Base-by-base conservation (phyloP, 331 rosid genomes). In the Quercus tomentella region DNA sequence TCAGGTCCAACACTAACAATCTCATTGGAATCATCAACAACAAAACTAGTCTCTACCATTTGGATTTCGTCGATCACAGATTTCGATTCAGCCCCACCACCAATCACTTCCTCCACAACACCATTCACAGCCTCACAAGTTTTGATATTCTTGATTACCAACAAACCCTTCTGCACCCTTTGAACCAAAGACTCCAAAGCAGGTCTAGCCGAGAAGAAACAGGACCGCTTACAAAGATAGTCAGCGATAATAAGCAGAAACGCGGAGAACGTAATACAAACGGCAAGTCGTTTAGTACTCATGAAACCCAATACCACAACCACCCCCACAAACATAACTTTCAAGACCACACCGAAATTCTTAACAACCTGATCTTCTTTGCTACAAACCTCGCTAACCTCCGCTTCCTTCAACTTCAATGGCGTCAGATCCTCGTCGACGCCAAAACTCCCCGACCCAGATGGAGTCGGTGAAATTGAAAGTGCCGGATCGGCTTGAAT, bases 251-350 rank as follows among this genome's bases (percentile, higher is more conserved):
- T 17, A 49, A 94, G 89, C 30, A 83, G 63, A 54, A 94, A 92
- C 55, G 96, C 97, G 2, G 91, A 90, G 75, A 90, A 82, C 11
- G 93, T 91, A 82, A 92, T 80, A 81, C 89, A 91, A 35, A 86
- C 84, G 4, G 82, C 89, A 56, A 94, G 72, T 58, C 75, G 82
- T 74, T 84, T 73, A 20, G 89, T 86, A 74, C 85, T 81, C 63
- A 88, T 71, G 3, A 49, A 11, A 11, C 80, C 83, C 81, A 89
- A 60, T 68, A 78, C 74, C 49, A 85, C 70, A 61, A 86, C 88
- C 75, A 74, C 75, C 45, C 89, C 68, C 70, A 85, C 84, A 75
- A 74, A 74, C 45, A 94, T 28, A 30, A 81, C 28, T 85, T 89
- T 87, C 58, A 60, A 37, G 49, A 45, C 63, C 30, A 76, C 80